Evolutionary conservation across 352 stramenopile species (phyloP).

Genomic region (Pythium phragmitis): DNA sequence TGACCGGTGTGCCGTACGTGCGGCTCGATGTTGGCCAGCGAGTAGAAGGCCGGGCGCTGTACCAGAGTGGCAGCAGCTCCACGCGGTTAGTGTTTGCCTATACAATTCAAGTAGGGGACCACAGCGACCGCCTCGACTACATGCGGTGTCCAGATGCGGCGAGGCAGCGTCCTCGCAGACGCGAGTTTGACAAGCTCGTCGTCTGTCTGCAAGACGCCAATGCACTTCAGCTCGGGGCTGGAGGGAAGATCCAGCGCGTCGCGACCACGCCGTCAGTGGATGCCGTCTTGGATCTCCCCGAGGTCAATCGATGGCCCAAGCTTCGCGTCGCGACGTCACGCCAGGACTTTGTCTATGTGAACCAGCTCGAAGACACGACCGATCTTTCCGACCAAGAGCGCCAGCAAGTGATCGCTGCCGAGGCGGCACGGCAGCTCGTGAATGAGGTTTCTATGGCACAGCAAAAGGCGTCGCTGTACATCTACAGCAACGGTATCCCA

Average conservation of each 20-base stretch:
- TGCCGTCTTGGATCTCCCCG: constrained; percentile 56
- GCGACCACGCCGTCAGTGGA: constrained; percentile 44
- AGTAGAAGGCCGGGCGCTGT: constrained; percentile 26
- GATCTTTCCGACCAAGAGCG: constrained; percentile 9
- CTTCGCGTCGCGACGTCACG: constrained; percentile 42
- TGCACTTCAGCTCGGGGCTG: constrained; percentile 45
- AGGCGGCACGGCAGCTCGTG: constrained; percentile 6
- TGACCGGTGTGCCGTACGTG: constrained; percentile 43
- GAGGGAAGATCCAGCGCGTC: constrained; percentile 41
- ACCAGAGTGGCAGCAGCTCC: constrained; percentile 43
- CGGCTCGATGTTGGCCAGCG: constrained; percentile 25
- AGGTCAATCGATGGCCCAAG: constrained; percentile 61
- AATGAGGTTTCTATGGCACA: constrained; percentile 54
- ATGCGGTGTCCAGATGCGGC: constrained; percentile 39
- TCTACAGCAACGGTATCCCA: constrained; percentile 72
- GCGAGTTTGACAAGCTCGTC: constrained; percentile 56
- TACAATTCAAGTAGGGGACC: constrained; percentile 45
- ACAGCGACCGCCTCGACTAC: constrained; percentile 63
- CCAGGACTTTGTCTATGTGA: constrained; percentile 41
- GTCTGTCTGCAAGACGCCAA: constrained; percentile 42
- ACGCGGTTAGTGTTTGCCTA: constrained; percentile 54
- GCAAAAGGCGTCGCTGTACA: constrained; percentile 35
- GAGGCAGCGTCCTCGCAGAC: constrained; percentile 19
- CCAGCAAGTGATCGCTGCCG: background rate
- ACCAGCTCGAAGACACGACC: constrained; percentile 47